Conservation (phyloP, 441 rosid genomes). For the Populus hybrid region DNA sequence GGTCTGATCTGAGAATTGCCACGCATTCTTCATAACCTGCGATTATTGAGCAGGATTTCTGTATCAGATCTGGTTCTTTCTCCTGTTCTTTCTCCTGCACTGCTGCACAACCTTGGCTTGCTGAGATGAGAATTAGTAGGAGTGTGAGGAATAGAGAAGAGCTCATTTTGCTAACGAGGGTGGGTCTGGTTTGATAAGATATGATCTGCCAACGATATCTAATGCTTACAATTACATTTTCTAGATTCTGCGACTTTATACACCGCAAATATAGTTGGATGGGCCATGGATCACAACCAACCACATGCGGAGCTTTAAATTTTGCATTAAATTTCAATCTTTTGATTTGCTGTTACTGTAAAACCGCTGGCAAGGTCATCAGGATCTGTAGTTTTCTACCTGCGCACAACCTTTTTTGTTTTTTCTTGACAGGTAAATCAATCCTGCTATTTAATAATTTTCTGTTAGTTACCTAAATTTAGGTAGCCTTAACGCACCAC, state of each 20-base stretch:
- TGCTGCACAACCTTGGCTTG: neutral
- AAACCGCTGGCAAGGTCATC: no score
- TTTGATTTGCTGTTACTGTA: neutral
- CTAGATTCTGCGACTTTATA: neutral
- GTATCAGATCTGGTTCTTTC: neutral
- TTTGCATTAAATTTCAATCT: neutral
- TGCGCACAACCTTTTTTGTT: no score
- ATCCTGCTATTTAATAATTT: no score
- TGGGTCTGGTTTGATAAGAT: neutral
- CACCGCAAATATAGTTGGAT: neutral
- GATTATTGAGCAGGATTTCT: slow-evolving; percentile 3
- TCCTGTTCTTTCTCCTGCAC: neutral
- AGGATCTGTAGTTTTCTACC: no score
- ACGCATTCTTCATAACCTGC: slow-evolving; percentile 4
- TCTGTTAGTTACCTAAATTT: no score
- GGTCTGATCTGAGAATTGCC: slow-evolving; percentile 7
- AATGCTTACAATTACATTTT: neutral
- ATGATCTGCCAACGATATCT: neutral
- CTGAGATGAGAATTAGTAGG: neutral
- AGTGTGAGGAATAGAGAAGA: neutral
- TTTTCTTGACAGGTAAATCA: no score
- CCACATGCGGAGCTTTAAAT: neutral
- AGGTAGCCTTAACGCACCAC: no score
- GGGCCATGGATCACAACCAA: neutral
- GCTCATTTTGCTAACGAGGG: neutral